phyloP scores from a whole-genome alignment of 1,284 basidiomycete genomes.

The Exobasidium cylindrosporum region DNA sequence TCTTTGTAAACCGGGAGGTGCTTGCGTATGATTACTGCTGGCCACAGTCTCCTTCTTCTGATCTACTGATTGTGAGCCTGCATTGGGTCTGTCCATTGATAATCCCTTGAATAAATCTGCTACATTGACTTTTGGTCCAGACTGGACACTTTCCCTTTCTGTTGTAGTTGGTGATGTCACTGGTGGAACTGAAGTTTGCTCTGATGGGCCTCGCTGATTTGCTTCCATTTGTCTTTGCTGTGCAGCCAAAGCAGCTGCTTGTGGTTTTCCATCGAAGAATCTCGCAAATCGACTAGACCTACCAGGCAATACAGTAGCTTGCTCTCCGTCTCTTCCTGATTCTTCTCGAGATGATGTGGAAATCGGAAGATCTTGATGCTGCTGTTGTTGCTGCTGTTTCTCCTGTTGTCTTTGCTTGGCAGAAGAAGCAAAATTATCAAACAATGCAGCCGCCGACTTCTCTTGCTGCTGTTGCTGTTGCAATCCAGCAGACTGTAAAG shows the following conservation, averaged over 20 bases:
- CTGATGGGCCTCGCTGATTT: constrained; percentile 3
- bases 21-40: neutral
- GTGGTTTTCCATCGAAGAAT: constrained; percentile 44
- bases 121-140: neutral
- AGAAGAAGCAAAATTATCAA: constrained; percentile 13
- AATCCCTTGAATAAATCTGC: constrained; percentile 17
- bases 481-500: neutral
- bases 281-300: constrained; percentile 52
- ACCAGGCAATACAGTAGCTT: constrained; percentile 27
- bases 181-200: neutral
- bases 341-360: neutral
- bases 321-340: constrained; percentile 5
- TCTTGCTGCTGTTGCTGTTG: neutral
- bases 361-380: neutral
- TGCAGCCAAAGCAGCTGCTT: constrained; percentile 40
- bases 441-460: neutral
- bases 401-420: constrained; percentile 12
- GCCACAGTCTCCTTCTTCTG: constrained; percentile 3
- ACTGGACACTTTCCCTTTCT: neutral
- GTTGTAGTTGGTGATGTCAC: neutral
- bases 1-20: constrained; percentile 16
- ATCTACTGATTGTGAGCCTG: constrained; percentile 7
- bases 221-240: constrained; percentile 31
- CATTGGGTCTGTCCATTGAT: constrained; percentile 2
- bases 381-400: neutral